Evolutionary conservation across 2,329 filamentous ascomycete species (phyloP).

Genomic region (Verticillium albo-atrum): DNA sequence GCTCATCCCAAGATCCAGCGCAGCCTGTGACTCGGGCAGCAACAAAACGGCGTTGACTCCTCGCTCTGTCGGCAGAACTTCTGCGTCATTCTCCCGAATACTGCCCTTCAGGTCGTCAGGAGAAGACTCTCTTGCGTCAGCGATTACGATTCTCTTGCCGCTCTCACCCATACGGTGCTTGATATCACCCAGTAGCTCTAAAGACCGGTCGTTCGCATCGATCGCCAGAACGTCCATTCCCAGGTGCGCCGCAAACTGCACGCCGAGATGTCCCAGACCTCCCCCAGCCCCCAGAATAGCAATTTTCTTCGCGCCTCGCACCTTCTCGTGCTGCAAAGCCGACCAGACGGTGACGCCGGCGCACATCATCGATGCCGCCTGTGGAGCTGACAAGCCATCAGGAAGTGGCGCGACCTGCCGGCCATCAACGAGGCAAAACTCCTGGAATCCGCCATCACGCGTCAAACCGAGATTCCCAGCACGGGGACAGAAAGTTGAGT

Average conservation of each 20-base stretch:
- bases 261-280: slow-evolving; percentile 7
- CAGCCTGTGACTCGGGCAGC: not conserved
- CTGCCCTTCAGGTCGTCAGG: not conserved
- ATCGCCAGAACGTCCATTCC: slow-evolving; percentile 3
- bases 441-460: slow-evolving; percentile 30
- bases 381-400: slow-evolving; percentile 16
- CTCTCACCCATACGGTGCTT: not conserved
- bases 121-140: not conserved
- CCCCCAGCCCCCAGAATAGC: slow-evolving; percentile 8
- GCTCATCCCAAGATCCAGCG: not conserved
- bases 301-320: not conserved
- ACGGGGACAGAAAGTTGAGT: slow-evolving; percentile 31
- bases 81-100: not conserved
- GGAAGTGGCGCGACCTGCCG: slow-evolving; percentile 27
- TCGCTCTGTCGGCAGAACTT: not conserved
- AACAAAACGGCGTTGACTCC: not conserved
- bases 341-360: slow-evolving; percentile 10
- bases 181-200: not conserved
- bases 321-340: not conserved
- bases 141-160: not conserved
- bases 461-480: slow-evolving; percentile 18
- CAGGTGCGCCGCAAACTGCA: slow-evolving; percentile 8
- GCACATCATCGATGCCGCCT: slow-evolving; percentile 11
- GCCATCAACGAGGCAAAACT: slow-evolving; percentile 36
- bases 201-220: slow-evolving; percentile 12